A percentile compares a stretch with the other conserved stretches of the same genome.
These are phyloP conservation scores for Solanum lycopersicoides DNA, from an alignment of 257 asterid species.

Conservation along the genomic window DNA sequence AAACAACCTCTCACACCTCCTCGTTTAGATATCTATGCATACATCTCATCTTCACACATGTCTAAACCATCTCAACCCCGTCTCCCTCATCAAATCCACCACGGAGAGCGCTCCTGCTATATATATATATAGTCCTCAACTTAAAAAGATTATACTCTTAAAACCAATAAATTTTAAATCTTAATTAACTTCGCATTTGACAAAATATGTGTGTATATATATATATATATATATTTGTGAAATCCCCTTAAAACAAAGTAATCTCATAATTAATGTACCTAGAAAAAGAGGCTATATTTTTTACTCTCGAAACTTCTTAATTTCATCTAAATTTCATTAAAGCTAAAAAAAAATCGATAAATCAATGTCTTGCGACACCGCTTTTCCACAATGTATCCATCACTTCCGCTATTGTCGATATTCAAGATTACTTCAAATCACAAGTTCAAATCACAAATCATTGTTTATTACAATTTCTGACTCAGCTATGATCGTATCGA, in stretches of 20 bases:
- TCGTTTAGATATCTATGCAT: neutral
- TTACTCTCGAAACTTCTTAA: too few species aligned
- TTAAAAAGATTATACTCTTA: too few species aligned
- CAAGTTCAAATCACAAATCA: neutral
- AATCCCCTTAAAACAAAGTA: neutral
- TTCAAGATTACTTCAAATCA: neutral
- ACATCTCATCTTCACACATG: neutral
- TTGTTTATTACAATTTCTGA: neutral
- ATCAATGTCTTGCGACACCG: neutral
- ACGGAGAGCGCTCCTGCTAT: neutral
- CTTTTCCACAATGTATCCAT: neutral
- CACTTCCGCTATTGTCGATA: neutral
- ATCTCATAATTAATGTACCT: neutral
- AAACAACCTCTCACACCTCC: too few species aligned
- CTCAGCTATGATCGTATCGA: neutral
- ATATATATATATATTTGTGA: neutral
- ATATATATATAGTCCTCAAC: neutral
- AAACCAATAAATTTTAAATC: too few species aligned
- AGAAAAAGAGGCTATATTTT: neutral
- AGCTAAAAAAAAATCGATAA: neutral
- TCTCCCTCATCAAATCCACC: neutral
- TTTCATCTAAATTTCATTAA: too few species aligned
- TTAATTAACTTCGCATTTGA: too few species aligned
- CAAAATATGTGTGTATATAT: too few species aligned
- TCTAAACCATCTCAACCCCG: too few species aligned